Conservation (phyloP, 2,329 filamentous ascomycete genomes). For the Fusarium sp. region DNA sequence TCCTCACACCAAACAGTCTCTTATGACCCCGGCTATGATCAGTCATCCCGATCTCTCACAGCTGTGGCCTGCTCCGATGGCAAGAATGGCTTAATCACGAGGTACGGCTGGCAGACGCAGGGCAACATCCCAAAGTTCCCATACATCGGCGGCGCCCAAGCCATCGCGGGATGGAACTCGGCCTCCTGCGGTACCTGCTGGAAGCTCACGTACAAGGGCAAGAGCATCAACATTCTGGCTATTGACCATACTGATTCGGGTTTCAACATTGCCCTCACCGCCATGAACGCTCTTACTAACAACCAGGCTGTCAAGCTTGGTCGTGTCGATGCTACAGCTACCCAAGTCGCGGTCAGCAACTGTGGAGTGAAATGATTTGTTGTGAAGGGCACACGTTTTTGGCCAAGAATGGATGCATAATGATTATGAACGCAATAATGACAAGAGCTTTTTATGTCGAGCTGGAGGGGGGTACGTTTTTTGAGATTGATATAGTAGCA, state of each 20-base stretch:
- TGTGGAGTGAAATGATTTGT: slow-evolving; percentile 49
- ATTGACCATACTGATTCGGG: slow-evolving; percentile 62
- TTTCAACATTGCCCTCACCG: slow-evolving; percentile 67
- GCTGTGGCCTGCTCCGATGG: slow-evolving; percentile 76
- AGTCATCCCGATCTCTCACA: slow-evolving; percentile 63
- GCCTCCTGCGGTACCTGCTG: slow-evolving; percentile 70
- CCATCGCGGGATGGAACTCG: slow-evolving; percentile 67
- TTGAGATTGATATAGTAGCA: neutral
- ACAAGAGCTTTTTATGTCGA: neutral
- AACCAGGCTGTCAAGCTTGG: slow-evolving; percentile 63
- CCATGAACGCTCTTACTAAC: slow-evolving; percentile 67
- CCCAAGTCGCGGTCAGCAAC: slow-evolving; percentile 55
- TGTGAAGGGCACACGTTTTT: neutral
- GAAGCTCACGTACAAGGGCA: slow-evolving; percentile 62
- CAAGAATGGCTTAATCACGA: slow-evolving; percentile 72
- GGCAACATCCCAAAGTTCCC: slow-evolving; percentile 63
- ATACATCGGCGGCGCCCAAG: slow-evolving; percentile 65
- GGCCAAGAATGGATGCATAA: neutral
- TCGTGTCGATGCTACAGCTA: slow-evolving; percentile 61
- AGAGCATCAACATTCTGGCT: slow-evolving; percentile 65
- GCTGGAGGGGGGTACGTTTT: neutral
- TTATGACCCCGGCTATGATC: slow-evolving; percentile 79
- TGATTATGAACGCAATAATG: neutral
- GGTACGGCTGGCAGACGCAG: slow-evolving; percentile 68
- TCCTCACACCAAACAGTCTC: slow-evolving; percentile 60